Evolutionary conservation across 192 early-diverging fungal species (phyloP).

Genomic region (Gigaspora rosea): DNA sequence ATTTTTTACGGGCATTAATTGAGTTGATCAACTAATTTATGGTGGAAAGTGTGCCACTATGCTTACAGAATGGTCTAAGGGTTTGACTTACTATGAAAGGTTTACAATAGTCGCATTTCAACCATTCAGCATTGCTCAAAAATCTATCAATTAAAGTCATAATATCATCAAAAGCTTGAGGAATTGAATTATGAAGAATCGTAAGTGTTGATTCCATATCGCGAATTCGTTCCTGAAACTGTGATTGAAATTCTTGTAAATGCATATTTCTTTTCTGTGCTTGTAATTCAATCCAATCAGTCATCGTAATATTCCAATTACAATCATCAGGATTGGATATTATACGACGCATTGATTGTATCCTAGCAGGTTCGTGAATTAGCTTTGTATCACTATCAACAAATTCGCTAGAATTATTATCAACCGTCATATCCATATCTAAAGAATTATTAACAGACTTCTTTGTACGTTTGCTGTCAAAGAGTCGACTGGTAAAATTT

Average conservation of each 20-base stretch:
- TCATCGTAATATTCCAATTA: constrained; percentile 7
- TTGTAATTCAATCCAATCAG: constrained; percentile 23
- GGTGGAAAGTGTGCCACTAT: background rate
- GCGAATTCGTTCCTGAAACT: constrained; percentile 8
- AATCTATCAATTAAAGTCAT: background rate
- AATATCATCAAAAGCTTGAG: constrained; percentile 14
- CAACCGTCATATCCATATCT: constrained; percentile 7
- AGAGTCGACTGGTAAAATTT: background rate
- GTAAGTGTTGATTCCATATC: constrained; percentile 8
- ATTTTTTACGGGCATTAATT: too few relatives aligned
- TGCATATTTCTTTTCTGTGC: constrained; percentile 4
- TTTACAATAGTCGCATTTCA: constrained; percentile 12
- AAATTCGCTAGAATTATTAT: background rate
- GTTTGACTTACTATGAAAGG: constrained; percentile 12
- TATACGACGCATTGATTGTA: constrained; percentile 14
- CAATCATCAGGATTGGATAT: constrained; percentile 9
- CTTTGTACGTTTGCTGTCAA: background rate
- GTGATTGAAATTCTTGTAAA: background rate
- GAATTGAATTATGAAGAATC: constrained; percentile 2
- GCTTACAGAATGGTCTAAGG: background rate
- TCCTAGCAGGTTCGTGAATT: constrained; percentile 2
- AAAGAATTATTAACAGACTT: background rate
- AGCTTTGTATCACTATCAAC: background rate
- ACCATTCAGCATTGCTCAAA: constrained; percentile 17
- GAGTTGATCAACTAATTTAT: too few relatives aligned